Base-by-base conservation (phyloP, 768 basidiomycete species). In the Suillus weaverae region DNA sequence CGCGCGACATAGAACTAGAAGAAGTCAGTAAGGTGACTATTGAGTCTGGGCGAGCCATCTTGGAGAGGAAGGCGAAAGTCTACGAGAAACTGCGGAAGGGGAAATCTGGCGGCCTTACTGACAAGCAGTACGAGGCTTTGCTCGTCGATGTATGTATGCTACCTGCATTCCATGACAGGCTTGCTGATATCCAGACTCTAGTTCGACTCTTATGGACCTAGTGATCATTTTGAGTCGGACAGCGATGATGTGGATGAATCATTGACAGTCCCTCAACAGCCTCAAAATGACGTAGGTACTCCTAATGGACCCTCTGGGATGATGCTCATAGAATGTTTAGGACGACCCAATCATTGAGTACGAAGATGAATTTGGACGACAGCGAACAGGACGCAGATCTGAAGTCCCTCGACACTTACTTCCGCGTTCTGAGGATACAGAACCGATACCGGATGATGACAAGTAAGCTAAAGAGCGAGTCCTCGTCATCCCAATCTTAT, bases 301-400 rank as follows among this genome's bases (percentile, higher is more conserved):
- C 32, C 16, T 59, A 16, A 5, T 18, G 6, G 18, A 9, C 26
- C 20, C 1, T 5, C 4, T 32, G 30, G 38, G 18, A 18, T 32
- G 5, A 6, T 36, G 6, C 44, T 74, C 2, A 66, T 61, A 54
- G 33, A 56, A 33, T 62, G 10, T 16, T 2, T 60, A 92, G 87
- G 82, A 87, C 63, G 92, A 95, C 69, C 91, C 92, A 13, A 78
- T 94, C 36, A 81, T 94, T 6, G 94, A 95, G 73, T 94, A 94
- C 65, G 87, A 90, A 72, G 94, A 95, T 68, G 94, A 95, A 71
- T 93, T 92, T 71, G 93, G 93, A 41, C 86, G 94, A n/a, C 69
- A 86, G 44, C 81, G 92, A 65, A 90, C 84, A 1, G 86, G 84
- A 20, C 83, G 81, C 60, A 84, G 84, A 11, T 94, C 93, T 14